Evolutionary conservation across 1,139 yeast species (phyloP).

Genomic region (Scheffersomyces lignicola): DNA sequence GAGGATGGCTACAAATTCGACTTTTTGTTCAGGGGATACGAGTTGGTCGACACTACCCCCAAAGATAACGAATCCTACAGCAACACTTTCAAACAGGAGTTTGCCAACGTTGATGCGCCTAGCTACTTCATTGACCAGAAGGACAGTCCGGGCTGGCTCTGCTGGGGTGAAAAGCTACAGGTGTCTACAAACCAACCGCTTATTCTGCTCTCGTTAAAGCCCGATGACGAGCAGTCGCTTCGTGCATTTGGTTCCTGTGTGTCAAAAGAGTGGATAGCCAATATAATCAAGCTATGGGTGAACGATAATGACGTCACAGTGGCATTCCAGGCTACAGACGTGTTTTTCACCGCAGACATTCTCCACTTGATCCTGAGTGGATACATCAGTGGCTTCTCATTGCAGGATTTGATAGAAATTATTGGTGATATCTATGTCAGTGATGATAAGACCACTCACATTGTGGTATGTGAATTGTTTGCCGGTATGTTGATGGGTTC

Average conservation of each 20-base stretch:
- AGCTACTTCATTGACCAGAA: constrained; percentile 58
- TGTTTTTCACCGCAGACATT: constrained; percentile 49
- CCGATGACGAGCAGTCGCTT: constrained; percentile 42
- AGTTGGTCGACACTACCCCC: constrained; percentile 43
- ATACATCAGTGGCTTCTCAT: constrained; percentile 28
- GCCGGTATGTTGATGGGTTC: constrained; percentile 58
- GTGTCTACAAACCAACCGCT: constrained; percentile 41
- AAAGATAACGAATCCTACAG: constrained; percentile 31
- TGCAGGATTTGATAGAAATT: constrained; percentile 50
- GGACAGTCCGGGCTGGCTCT: constrained; percentile 68
- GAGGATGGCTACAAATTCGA: constrained; percentile 44
- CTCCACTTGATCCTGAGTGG: constrained; percentile 48
- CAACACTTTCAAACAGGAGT: constrained; percentile 50
- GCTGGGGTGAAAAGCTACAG: constrained; percentile 65
- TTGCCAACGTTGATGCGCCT: constrained; percentile 51
- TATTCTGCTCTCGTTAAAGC: constrained; percentile 30
- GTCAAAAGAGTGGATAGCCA: constrained; percentile 58
- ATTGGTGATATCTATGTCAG: constrained; percentile 53
- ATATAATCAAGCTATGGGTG: constrained; percentile 54
- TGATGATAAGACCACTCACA: constrained; percentile 66
- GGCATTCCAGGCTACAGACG: constrained; percentile 63
- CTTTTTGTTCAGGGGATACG: constrained; percentile 38
- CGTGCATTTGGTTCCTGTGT: constrained; percentile 45
- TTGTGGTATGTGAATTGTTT: constrained; percentile 60
- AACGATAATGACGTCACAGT: constrained; percentile 65